Percentiles rank a stretch among this genome's conserved stretches.
Conservation (phyloP, 805 yeast genomes). For the Torulaspora delbrueckii region DNA sequence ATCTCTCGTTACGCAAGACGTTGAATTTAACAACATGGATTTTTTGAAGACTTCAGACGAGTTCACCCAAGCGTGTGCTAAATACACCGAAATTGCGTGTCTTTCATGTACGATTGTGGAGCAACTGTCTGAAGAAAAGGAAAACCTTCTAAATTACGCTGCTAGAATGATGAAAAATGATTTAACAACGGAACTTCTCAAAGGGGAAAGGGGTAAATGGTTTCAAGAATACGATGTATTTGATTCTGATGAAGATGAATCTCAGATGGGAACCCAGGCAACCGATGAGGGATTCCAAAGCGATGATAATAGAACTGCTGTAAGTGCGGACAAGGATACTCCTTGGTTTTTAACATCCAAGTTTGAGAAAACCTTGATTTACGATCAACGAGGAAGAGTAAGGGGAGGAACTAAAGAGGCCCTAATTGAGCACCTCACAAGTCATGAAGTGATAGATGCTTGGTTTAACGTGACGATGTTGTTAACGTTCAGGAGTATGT, state of each 20-base stretch:
- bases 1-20: conserved; percentile 45
- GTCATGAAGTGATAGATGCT: conserved; percentile 59
- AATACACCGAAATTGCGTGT: conserved; percentile 35
- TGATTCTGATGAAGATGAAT: conserved; percentile 14
- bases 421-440: conserved; percentile 72
- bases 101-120: conserved; percentile 41
- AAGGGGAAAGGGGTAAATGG: conserved; percentile 41
- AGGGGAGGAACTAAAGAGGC: conserved; percentile 84
- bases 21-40: conserved; percentile 38
- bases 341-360: conserved; percentile 76
- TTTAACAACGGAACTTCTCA: conserved; percentile 53
- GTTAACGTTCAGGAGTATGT: conserved; percentile 70
- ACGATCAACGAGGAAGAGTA: conserved; percentile 64
- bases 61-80: conserved; percentile 32
- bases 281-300: conserved; percentile 6
- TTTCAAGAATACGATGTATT: conserved; percentile 27
- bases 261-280: not conserved
- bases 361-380: conserved; percentile 52
- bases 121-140: conserved; percentile 65
- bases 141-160: conserved; percentile 63
- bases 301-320: conserved; percentile 13
- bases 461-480: conserved; percentile 65
- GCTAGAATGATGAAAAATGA: conserved; percentile 75
- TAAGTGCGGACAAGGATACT: conserved; percentile 40
- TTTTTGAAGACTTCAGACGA: conserved; percentile 32